Evolutionary conservation across 2,329 filamentous ascomycete species (phyloP).

Genomic region (Fusarium odoratissimum): DNA sequence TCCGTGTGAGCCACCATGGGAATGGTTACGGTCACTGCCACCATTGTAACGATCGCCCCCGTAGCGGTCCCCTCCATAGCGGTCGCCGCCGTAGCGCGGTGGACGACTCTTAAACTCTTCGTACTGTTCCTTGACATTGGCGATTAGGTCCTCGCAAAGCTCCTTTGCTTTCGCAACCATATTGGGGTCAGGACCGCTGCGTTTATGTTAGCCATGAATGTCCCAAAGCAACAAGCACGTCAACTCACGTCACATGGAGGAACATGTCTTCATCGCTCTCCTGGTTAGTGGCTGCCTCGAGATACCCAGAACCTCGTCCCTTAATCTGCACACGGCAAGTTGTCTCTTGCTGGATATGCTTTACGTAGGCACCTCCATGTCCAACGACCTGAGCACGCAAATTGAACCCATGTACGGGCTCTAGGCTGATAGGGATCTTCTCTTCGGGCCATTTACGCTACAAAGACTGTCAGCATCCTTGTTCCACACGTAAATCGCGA

Average conservation of each 20-base stretch:
- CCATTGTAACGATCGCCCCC: slow-evolving; percentile 50
- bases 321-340: slow-evolving; percentile 98
- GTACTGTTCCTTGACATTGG: slow-evolving; percentile 89
- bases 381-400: slow-evolving; percentile 96
- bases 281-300: slow-evolving; percentile 85
- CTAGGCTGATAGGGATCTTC: slow-evolving; percentile 89
- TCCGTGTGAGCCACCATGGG: slow-evolving; percentile 47
- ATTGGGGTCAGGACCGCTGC: slow-evolving; percentile 83
- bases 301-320: slow-evolving; percentile 92
- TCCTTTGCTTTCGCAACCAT: slow-evolving; percentile 90
- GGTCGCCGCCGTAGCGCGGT: slow-evolving; percentile 65
- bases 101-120: slow-evolving; percentile 89
- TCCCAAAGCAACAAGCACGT: no score
- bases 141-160: slow-evolving; percentile 87
- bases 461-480: slow-evolving; percentile 23
- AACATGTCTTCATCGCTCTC: slow-evolving; percentile 98
- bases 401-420: slow-evolving; percentile 94
- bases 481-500: neutral
- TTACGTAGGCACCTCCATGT: slow-evolving; percentile 93
- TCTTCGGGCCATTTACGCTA: slow-evolving; percentile 99
- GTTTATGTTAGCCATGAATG: slow-evolving; percentile 47
- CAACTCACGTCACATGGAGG: slow-evolving; percentile 86
- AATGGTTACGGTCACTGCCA: slow-evolving; percentile 54
- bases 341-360: slow-evolving; percentile 97
- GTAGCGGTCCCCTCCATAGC: slow-evolving; percentile 49